These are phyloP conservation scores for Populus trichocarpa DNA, from an alignment of 441 rosid species.

Conservation along the genomic window DNA sequence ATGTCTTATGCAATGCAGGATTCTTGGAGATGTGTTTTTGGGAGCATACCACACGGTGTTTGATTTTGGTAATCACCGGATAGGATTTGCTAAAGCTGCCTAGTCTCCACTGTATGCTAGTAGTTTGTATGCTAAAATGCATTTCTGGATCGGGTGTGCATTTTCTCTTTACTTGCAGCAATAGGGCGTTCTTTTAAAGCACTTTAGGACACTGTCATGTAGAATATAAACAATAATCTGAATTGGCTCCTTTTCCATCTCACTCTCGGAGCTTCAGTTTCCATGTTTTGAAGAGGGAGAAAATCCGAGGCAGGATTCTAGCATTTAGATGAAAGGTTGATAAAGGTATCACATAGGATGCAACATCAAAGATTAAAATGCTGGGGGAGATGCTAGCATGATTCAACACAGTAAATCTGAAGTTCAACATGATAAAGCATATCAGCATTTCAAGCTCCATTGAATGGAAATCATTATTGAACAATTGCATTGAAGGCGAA, in stretches of 20 bases:
- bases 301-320: not conserved
- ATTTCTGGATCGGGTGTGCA: not conserved
- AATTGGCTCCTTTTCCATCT: not conserved
- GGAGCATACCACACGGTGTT: conserved; percentile 64
- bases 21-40: conserved; percentile 52
- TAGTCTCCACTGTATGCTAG: not conserved
- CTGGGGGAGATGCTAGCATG: not conserved
- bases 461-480: not conserved
- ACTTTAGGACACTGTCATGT: not conserved
- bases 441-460: not conserved
- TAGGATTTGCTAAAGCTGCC: conserved; percentile 54
- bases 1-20: conserved; percentile 38
- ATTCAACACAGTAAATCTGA: not conserved
- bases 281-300: not conserved
- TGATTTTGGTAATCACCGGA: conserved; percentile 44
- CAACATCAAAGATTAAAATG: not conserved
- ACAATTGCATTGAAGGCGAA: conserved; percentile 5
- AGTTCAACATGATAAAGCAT: not conserved
- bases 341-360: not conserved
- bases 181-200: not conserved
- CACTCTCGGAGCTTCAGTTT: not conserved
- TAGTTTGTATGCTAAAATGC: not conserved
- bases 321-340: not conserved
- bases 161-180: not conserved
- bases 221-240: not conserved